Conservation (phyloP, 768 basidiomycete species). For the Pholiota microspora region DNA sequence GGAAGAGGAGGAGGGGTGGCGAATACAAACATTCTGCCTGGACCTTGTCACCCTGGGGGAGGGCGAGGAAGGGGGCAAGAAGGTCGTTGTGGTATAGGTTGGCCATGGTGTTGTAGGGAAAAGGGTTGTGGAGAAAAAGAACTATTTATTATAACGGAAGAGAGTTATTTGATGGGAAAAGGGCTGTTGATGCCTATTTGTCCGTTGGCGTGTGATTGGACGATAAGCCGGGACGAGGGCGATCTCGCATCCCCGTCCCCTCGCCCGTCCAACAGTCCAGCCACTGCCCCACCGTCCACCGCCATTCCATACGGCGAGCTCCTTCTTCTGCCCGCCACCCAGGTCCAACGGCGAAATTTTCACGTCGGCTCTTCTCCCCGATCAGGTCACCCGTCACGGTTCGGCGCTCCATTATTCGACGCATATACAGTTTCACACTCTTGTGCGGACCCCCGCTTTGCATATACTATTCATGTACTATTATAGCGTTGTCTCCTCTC, state of each 20-base stretch:
- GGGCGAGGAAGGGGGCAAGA: conserved; percentile 84
- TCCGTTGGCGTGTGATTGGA: conserved; percentile 36
- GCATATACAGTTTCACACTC: not conserved
- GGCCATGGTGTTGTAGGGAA: conserved; percentile 30
- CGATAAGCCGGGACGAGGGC: conserved; percentile 30
- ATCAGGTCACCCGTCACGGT: not conserved
- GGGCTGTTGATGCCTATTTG: conserved; percentile 31
- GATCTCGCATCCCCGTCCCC: not conserved
- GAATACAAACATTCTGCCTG: conserved; percentile 83
- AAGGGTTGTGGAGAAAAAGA: conserved; percentile 20
- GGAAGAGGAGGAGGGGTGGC: conserved; percentile 11
- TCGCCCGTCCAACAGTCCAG: not conserved
- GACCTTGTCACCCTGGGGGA: conserved; percentile 87
- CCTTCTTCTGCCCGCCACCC: not conserved
- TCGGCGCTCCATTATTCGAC: not conserved
- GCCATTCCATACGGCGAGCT: not conserved
- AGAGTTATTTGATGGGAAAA: conserved; percentile 20
- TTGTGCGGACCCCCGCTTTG: not conserved
- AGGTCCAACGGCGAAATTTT: not conserved
- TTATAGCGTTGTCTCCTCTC: not conserved
- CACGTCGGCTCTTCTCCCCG: conserved; percentile 1
- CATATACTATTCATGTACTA: not conserved
- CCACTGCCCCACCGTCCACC: not conserved
- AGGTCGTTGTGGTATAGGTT: conserved; percentile 74
- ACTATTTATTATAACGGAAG: conserved; percentile 20